Conservation (phyloP, 305 asterid genomes). For the Fraxinus sp. region DNA sequence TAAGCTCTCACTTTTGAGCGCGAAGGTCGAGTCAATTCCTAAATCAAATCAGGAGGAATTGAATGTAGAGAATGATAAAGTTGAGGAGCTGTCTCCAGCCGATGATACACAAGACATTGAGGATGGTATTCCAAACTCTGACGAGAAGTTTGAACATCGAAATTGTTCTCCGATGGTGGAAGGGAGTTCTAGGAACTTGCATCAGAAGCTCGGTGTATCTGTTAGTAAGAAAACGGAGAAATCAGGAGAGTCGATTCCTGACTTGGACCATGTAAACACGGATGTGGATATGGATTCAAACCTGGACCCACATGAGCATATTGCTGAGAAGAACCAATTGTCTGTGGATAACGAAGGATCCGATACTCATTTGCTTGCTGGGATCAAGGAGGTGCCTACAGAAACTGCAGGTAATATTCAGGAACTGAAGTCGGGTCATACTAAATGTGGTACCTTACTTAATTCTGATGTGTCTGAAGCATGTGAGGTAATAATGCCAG, state of each 20-base stretch:
- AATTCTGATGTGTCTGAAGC: slow-evolving; percentile 62
- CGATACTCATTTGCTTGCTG: slow-evolving; percentile 26
- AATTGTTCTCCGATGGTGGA: slow-evolving; percentile 27
- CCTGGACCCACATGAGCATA: slow-evolving; percentile 20
- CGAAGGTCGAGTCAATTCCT: slow-evolving; percentile 22
- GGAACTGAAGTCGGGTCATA: slow-evolving; percentile 23
- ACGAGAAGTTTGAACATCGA: slow-evolving; percentile 29
- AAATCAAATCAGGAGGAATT: slow-evolving; percentile 33
- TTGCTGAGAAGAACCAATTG: slow-evolving; percentile 14
- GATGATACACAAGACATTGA: slow-evolving; percentile 29
- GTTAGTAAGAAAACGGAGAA: slow-evolving; percentile 28
- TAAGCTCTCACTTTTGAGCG: slow-evolving; percentile 22
- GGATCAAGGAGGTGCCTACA: slow-evolving; percentile 19
- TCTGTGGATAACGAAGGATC: slow-evolving; percentile 37
- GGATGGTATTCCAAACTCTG: slow-evolving; percentile 26
- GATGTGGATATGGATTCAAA: slow-evolving; percentile 29
- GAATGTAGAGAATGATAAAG: slow-evolving; percentile 25
- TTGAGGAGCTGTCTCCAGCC: slow-evolving; percentile 33
- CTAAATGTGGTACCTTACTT: slow-evolving; percentile 30
- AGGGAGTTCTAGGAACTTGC: slow-evolving; percentile 20
- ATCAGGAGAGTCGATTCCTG: slow-evolving; percentile 27
- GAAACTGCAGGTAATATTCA: slow-evolving; percentile 19
- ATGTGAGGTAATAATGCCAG: slow-evolving; percentile 66
- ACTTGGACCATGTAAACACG: slow-evolving; percentile 19
- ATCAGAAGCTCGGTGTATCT: slow-evolving; percentile 33